Conservation (phyloP, 768 basidiomycete species). For the Pleurotus eryngii region DNA sequence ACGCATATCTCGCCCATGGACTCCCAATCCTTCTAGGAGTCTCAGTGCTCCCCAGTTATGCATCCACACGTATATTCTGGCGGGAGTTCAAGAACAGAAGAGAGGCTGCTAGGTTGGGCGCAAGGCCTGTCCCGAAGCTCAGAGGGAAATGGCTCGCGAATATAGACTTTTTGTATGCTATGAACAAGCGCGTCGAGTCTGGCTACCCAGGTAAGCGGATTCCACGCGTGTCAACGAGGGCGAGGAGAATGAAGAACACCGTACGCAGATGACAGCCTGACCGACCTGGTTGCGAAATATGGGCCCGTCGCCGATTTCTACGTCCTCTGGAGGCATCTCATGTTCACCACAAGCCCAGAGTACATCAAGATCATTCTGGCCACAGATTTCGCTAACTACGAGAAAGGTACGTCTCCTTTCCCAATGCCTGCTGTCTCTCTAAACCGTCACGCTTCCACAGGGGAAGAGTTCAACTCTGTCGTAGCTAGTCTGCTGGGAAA, state of each 20-base stretch:
- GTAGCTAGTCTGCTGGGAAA: slow-evolving; percentile 16
- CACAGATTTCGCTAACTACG: background rate
- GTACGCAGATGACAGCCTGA: background rate
- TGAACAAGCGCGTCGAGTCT: background rate
- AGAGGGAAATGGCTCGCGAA: background rate
- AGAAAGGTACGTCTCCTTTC: background rate
- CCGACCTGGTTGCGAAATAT: background rate
- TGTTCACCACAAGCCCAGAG: background rate
- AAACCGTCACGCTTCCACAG: no score
- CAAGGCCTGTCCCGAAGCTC: background rate
- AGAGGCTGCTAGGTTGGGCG: slow-evolving; percentile 1
- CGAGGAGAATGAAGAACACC: background rate
- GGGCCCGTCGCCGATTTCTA: background rate
- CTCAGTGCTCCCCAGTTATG: background rate
- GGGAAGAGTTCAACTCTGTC: background rate
- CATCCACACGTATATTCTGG: background rate
- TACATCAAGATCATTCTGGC: background rate
- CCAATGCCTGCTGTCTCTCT: no score
- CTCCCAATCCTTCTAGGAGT: background rate
- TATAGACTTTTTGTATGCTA: background rate
- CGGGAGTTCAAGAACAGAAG: background rate
- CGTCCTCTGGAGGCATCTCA: background rate
- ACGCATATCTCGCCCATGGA: background rate
- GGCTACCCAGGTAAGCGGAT: background rate
- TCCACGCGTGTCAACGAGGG: background rate